A percentile compares a stretch with the other conserved stretches of the same genome.
Evolutionary conservation across 441 rosid species (phyloP).

Genomic region (Syzygium syzygioides): DNA sequence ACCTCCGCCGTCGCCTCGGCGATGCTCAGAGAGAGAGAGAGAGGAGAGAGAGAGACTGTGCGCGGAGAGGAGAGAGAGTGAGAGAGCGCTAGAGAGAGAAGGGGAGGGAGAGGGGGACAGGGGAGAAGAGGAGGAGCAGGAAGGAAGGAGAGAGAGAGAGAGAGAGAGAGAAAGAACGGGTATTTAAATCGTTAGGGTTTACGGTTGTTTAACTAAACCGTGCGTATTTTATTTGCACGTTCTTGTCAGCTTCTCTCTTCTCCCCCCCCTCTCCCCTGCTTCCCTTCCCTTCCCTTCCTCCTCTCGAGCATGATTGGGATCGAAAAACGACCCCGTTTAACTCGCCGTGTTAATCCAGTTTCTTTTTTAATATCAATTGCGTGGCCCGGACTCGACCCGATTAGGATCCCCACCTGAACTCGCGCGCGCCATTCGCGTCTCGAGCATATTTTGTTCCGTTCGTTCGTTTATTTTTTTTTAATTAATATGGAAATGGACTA

Average conservation of each 20-base stretch:
- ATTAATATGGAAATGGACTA: too few relatives aligned
- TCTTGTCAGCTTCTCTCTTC: neutral
- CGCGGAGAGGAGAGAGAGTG: neutral
- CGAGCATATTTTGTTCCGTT: too few relatives aligned
- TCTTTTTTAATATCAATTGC: too few relatives aligned
- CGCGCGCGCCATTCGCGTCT: too few relatives aligned
- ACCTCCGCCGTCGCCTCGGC: neutral
- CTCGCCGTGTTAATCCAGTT: too few relatives aligned
- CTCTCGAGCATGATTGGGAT: too few relatives aligned
- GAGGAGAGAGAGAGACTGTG: neutral
- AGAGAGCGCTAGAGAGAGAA: conserved; percentile 17
- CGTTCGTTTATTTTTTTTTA: too few relatives aligned
- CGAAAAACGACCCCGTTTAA: too few relatives aligned
- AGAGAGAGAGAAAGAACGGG: conserved; percentile 1
- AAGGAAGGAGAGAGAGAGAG: neutral
- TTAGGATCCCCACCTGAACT: too few relatives aligned
- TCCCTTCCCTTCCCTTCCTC: neutral
- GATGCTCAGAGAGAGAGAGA: neutral
- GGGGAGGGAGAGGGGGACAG: conserved; percentile 6
- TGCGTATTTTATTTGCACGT: neutral
- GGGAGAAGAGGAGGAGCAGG: neutral
- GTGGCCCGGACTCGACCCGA: too few relatives aligned
- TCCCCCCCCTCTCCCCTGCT: neutral
- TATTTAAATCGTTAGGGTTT: conserved; percentile 88
- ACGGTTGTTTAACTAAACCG: conserved; percentile 38